Conservation (phyloP, 2,329 filamentous ascomycete genomes). For the Aspergillus viridinutans region DNA sequence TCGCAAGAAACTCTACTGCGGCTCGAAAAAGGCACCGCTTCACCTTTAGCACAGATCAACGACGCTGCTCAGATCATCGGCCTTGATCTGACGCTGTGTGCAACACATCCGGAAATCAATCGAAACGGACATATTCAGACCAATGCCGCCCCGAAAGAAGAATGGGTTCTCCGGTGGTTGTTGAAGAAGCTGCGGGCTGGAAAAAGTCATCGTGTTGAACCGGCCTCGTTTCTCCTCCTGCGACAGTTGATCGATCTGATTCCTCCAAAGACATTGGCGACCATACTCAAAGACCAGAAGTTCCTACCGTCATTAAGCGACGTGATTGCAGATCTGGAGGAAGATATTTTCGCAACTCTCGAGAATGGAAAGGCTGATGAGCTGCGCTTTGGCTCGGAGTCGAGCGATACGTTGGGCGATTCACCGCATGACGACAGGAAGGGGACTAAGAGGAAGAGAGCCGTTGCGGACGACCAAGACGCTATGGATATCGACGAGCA, state of each 20-base stretch:
- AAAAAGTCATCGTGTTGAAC: slow-evolving; percentile 40
- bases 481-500: slow-evolving; percentile 29
- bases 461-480: slow-evolving; percentile 20
- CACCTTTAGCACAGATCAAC: slow-evolving; percentile 36
- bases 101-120: slow-evolving; percentile 28
- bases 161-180: slow-evolving; percentile 66
- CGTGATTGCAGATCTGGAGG: slow-evolving; percentile 55
- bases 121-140: slow-evolving; percentile 17
- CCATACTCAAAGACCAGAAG: slow-evolving; percentile 64
- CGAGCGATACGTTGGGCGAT: slow-evolving; percentile 30
- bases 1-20: slow-evolving; percentile 43
- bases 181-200: slow-evolving; percentile 54
- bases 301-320: slow-evolving; percentile 65
- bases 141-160: slow-evolving; percentile 48
- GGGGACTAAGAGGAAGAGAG: slow-evolving; percentile 38
- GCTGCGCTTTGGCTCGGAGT: slow-evolving; percentile 31
- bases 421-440: slow-evolving; percentile 24
- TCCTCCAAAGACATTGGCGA: slow-evolving; percentile 64
- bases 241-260: slow-evolving; percentile 66
- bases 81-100: slow-evolving; percentile 32
- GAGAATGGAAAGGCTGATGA: slow-evolving; percentile 19
- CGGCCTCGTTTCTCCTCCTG: slow-evolving; percentile 51
- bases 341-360: slow-evolving; percentile 25
- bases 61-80: slow-evolving; percentile 43
- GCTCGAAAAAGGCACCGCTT: slow-evolving; percentile 42